Evolutionary conservation across 805 yeast species (phyloP), one percentile per base, ranked within the genome.

Genomic region (Cyberlindnera maclurae): DNA sequence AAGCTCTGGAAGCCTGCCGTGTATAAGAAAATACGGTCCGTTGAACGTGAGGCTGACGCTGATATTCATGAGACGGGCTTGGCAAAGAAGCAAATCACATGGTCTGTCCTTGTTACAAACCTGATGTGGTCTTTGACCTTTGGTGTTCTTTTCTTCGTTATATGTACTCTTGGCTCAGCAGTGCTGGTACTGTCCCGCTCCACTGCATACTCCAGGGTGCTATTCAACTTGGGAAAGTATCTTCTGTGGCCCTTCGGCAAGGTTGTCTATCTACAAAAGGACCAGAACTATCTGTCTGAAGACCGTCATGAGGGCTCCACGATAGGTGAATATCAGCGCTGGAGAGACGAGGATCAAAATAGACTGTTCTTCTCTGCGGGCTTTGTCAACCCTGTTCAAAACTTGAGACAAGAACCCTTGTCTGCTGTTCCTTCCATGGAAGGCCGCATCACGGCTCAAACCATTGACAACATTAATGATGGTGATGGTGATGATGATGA

Each of bases 1-100:
- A 82, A 96, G 59, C 86, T 93, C 52, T 93, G 98, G 98, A 93
- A 93, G 56, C 98, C 98, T 1, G 96, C 97, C 3, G 67, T 93
- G 40, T 93, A 93, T 63, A 93, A 93, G 59, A 93, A 93, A 60
- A 73, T 75, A 42, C 78, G 98, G 53, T 85, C 96, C 4, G 97
- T 93, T 26, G 93, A 93, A 49, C 71, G 79, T 30, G 80, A 86
- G 42, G 97, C 97, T 2, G 95, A 86, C 43, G 83, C 83, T 45
- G 98, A 93, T 67, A 86, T 93, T 49, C 97, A 90, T 60, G 89
- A 87, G 34, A 75, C 79, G 13, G 70, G 68, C 38, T 62, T 66
- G 4, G 27, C 33, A 9, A 44, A 43, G 27, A 50, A 52, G 44
- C 64, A 63, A 4, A 77, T 85, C 8, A 67, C 74, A 3, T 69